Conservation (phyloP, 208 protist species). For the Wallacemonas rigidus region DNA sequence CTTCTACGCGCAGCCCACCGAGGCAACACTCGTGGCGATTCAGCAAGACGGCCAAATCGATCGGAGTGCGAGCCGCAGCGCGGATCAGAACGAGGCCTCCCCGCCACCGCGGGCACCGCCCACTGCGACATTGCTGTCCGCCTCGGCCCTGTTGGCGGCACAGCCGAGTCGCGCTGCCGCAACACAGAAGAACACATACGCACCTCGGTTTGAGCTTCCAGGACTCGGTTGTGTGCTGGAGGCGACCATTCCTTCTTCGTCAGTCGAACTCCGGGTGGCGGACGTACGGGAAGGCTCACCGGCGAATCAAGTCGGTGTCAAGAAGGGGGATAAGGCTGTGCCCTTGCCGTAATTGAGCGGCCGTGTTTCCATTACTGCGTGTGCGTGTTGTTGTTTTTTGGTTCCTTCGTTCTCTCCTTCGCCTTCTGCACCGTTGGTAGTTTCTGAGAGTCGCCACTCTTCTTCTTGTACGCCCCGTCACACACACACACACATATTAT, state of each 20-base stretch:
- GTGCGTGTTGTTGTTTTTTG: neutral
- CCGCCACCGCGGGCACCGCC: constrained; percentile 13
- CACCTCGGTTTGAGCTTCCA: constrained; percentile 7
- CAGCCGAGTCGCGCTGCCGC: neutral
- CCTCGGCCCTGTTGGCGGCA: neutral
- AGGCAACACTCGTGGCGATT: neutral
- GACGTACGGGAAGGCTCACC: neutral
- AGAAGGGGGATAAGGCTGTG: neutral
- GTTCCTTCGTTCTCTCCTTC: neutral
- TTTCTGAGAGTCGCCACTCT: neutral
- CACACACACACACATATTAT: neutral
- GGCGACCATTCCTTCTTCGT: neutral
- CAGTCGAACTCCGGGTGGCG: neutral
- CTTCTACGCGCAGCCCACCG: constrained; percentile 3
- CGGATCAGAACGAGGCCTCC: neutral
- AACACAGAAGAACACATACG: neutral
- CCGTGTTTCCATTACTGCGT: constrained; percentile 6
- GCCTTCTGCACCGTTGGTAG: neutral
- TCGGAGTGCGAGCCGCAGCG: neutral
- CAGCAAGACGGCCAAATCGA: neutral
- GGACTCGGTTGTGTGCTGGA: neutral
- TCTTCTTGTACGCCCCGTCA: neutral
- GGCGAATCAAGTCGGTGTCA: neutral
- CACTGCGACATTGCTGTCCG: neutral
- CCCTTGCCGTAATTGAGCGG: neutral